These are phyloP conservation scores for Hypoxylon perforatum DNA, from an alignment of 495 filamentous ascomycete species.

Conservation along the genomic window DNA sequence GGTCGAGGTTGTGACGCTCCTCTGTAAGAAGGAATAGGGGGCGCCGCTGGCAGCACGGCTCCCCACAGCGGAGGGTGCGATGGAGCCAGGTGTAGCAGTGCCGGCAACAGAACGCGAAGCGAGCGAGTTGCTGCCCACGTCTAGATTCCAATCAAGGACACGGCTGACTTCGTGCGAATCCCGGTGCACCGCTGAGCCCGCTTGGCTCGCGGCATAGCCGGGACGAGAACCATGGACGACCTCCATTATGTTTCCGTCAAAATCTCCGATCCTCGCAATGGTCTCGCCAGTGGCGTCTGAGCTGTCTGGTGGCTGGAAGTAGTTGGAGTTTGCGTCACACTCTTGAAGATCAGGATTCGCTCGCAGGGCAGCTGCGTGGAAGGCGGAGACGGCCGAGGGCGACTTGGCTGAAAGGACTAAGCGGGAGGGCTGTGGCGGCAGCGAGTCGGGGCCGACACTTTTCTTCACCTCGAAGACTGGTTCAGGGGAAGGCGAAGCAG, in stretches of 20 bases:
- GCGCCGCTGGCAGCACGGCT: slow-evolving; percentile 38
- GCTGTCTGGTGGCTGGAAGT: slow-evolving; percentile 24
- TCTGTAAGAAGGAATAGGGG: slow-evolving; percentile 43
- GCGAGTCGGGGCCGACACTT: slow-evolving; percentile 38
- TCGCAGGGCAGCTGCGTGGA: slow-evolving; percentile 54
- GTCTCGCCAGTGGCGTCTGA: slow-evolving; percentile 44
- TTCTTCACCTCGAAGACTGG: slow-evolving; percentile 56
- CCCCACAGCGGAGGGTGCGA: slow-evolving; percentile 26
- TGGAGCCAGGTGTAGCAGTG: slow-evolving; percentile 24
- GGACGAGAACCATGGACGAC: slow-evolving; percentile 52
- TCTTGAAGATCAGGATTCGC: slow-evolving; percentile 48
- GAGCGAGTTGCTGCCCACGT: slow-evolving; percentile 47
- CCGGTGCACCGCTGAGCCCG: slow-evolving; percentile 47
- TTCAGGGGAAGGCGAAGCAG: slow-evolving; percentile 40
- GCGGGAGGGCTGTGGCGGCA: slow-evolving; percentile 48
- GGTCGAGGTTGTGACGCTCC: slow-evolving; percentile 52
- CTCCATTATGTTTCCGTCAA: slow-evolving; percentile 65
- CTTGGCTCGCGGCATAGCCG: slow-evolving; percentile 46
- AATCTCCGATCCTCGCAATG: slow-evolving; percentile 54
- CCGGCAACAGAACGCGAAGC: slow-evolving; percentile 39
- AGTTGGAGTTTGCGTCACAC: slow-evolving; percentile 17
- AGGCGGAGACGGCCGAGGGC: slow-evolving; percentile 53
- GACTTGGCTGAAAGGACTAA: slow-evolving; percentile 56
- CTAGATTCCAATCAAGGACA: slow-evolving; percentile 62
- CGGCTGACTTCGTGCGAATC: slow-evolving; percentile 55